Evolutionary conservation across 345 rosid species (phyloP).

Genomic region (Acer campestre): DNA sequence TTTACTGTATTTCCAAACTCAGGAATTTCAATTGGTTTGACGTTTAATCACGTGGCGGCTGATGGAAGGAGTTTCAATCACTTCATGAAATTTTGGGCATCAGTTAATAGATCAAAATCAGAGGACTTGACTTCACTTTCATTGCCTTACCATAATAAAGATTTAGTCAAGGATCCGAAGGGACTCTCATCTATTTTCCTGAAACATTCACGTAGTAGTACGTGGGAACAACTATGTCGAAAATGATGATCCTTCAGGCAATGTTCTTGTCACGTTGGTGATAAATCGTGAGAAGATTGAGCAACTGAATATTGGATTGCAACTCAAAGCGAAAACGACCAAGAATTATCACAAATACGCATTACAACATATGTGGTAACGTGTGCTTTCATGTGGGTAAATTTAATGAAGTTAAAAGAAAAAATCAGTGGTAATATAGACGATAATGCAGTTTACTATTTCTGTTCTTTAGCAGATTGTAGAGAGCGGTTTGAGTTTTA

Average conservation of each 20-base stretch:
- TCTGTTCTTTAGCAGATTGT: constrained; percentile 25
- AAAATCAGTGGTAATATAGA: background rate
- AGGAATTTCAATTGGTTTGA: constrained; percentile 42
- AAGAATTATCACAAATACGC: background rate
- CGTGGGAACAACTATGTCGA: background rate
- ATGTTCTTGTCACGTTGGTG: constrained; percentile 38
- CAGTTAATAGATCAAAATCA: constrained; percentile 22
- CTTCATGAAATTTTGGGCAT: constrained; percentile 43
- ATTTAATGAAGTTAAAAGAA: constrained; percentile 26
- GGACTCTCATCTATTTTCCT: constrained; percentile 25
- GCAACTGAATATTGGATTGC: constrained; percentile 27
- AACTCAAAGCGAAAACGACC: constrained; percentile 6
- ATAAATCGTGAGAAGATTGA: constrained; percentile 26
- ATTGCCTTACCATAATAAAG: constrained; percentile 27
- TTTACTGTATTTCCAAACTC: constrained; percentile 37
- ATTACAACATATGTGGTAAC: constrained; percentile 39
- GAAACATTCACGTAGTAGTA: constrained; percentile 28
- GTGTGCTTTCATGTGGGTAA: constrained; percentile 40
- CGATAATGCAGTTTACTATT: constrained; percentile 17
- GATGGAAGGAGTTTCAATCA: constrained; percentile 37
- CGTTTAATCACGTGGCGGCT: constrained; percentile 23
- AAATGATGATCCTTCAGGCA: background rate
- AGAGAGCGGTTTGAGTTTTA: constrained; percentile 28
- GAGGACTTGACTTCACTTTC: background rate
- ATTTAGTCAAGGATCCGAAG: constrained; percentile 35